Evolutionary conservation across 495 filamentous ascomycete genomes (phyloP), one percentile per base, ranked within the genome.

Genomic region (Emericellopsis terricola): DNA sequence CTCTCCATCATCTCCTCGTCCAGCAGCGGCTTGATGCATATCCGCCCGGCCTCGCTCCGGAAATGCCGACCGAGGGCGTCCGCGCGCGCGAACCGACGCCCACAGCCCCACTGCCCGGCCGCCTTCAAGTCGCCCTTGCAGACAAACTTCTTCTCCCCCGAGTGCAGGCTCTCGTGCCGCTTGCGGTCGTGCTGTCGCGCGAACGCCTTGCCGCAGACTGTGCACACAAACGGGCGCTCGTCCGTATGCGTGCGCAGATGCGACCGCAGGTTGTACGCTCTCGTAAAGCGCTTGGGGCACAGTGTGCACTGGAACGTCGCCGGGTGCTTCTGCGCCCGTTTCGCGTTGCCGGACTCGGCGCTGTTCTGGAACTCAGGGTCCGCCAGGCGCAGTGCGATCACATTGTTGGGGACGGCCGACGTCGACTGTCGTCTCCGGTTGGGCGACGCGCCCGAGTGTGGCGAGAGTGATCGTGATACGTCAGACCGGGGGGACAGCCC

Each of bases 11-110:
- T 75, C 47, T 94, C 86, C 51, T 92, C 85, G 34, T 93, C 91
- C 7, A 96, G 64, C 2, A 97, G 62, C 3, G 89, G 84, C 43
- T 91, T 93, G 53, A 97, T 97, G 51, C 89, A 97, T 28, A 93
- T 80, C 4, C 89, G 71, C 8, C 89, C 89, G 2, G 89, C 91
- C 57, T 97, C 89, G 9, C 81, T 87, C 31, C 89, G 68, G 68
- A 97, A 97, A 53, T 97, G 89, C n/a, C 89, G 73, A 11, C 89
- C 89, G 2, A 97, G 62, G 2, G 91, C 89, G 54, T 97, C 89
- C 6, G 89, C 89, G 36, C 89, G 82, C 1, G 89, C 89, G 51
- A 97, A 97, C 8, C 85, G 68, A 18, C 89, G 76, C 9, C 82
- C 82, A 45, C 89, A 97, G 29, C 89, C 89, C 89, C 89, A 97